phyloP scores from a whole-genome alignment of 1,139 yeast species.

The Pichia kudriavzevii region DNA sequence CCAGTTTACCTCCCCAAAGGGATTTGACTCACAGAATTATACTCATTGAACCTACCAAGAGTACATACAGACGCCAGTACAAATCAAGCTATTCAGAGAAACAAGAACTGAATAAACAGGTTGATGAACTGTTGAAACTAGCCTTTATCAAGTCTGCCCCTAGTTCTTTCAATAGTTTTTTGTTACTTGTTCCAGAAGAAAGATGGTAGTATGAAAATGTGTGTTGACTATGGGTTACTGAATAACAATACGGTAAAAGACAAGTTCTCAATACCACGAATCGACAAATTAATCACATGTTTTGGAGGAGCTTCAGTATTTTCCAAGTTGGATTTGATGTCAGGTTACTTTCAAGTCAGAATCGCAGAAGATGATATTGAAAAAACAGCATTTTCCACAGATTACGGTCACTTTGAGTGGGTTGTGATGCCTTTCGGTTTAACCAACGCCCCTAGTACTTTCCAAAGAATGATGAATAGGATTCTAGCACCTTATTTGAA shows the following conservation, averaged over 20 bases:
- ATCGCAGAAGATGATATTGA: constrained; percentile 10
- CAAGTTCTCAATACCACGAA: background rate
- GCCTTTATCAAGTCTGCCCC: constrained; percentile 1
- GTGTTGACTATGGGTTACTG: constrained; percentile 16
- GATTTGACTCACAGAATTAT: constrained; percentile 1
- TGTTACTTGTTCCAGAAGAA: constrained; percentile 12
- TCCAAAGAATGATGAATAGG: constrained; percentile 17
- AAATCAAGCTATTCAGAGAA: background rate
- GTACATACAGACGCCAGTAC: constrained; percentile 2
- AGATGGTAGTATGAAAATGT: constrained; percentile 17
- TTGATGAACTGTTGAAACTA: background rate
- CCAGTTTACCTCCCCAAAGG: constrained; percentile 1
- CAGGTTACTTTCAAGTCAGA: constrained; percentile 20
- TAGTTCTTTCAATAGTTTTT: constrained; percentile 3
- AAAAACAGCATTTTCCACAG: constrained; percentile 6
- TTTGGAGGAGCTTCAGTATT: constrained; percentile 8
- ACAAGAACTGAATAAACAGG: constrained; percentile 1
- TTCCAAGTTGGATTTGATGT: constrained; percentile 18
- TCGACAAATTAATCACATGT: background rate
- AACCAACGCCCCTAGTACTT: constrained; percentile 15
- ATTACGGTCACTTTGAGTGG: constrained; percentile 17
- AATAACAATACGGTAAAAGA: constrained; percentile 1
- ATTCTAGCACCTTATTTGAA: constrained; percentile 13
- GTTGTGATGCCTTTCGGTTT: constrained; percentile 23
- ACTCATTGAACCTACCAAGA: background rate